These are phyloP conservation scores for Aureobasidium zeae DNA, from an alignment of 2,329 filamentous ascomycete species.

Conservation along the genomic window DNA sequence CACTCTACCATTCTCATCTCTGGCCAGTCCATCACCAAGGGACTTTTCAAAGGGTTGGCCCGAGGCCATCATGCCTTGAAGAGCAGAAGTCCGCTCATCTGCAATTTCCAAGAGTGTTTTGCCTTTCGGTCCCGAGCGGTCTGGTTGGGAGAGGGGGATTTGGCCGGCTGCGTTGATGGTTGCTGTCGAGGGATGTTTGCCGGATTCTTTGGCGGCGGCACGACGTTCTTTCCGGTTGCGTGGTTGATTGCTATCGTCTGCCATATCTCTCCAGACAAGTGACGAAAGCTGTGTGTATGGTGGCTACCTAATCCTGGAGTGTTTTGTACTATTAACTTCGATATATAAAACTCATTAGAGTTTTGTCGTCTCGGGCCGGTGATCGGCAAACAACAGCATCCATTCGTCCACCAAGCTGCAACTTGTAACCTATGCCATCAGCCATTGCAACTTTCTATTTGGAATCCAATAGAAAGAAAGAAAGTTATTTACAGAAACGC, in stretches of 20 bases:
- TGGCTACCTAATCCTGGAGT: not conserved
- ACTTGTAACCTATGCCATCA: not conserved
- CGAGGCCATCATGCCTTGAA: slow-evolving; percentile 26
- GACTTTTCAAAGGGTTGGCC: slow-evolving; percentile 45
- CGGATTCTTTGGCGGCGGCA: slow-evolving; percentile 28
- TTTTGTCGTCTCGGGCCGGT: slow-evolving; percentile 9
- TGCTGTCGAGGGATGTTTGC: slow-evolving; percentile 27
- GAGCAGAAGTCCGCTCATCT: slow-evolving; percentile 45
- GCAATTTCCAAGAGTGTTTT: slow-evolving; percentile 68
- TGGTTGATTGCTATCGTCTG: slow-evolving; percentile 20
- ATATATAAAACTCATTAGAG: not conserved
- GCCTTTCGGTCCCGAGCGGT: slow-evolving; percentile 52
- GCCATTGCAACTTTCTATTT: not conserved
- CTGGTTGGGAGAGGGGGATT: slow-evolving; percentile 59
- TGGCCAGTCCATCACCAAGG: slow-evolving; percentile 24
- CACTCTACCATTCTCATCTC: slow-evolving; percentile 29
- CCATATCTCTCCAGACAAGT: no score
- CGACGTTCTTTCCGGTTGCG: slow-evolving; percentile 40
- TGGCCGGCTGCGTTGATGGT: slow-evolving; percentile 39
- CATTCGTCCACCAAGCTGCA: not conserved
- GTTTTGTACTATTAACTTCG: not conserved
- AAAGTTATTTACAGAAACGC: not conserved
- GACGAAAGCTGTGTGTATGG: no score
- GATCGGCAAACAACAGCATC: slow-evolving; percentile 2
- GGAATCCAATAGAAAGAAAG: not conserved